phyloP scores from a whole-genome alignment of 345 rosid species.

The Eucalyptus erythrocorys region DNA sequence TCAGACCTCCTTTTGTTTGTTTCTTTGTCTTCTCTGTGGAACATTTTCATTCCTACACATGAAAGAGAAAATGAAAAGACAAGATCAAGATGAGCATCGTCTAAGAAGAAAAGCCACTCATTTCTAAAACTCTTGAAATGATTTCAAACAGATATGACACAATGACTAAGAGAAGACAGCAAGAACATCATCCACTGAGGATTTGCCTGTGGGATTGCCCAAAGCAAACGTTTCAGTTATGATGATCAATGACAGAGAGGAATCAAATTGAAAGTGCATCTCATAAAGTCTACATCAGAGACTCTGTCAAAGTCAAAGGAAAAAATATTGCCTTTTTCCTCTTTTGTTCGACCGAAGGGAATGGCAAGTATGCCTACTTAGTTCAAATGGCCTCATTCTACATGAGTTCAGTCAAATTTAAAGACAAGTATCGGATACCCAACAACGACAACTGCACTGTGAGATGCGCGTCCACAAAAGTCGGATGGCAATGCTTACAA shows the following conservation, averaged over 20 bases:
- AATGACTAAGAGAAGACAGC: neutral
- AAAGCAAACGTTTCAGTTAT: neutral
- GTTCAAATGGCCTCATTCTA: neutral
- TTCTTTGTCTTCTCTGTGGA: neutral
- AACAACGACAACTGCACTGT: neutral
- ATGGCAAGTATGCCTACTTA: neutral
- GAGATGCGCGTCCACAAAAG: neutral
- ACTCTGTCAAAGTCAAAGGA: neutral
- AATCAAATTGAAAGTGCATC: neutral
- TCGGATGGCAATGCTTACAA: neutral
- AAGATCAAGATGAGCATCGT: neutral
- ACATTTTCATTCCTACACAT: slow-evolving; percentile 7
- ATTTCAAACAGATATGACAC: neutral
- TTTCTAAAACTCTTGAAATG: neutral
- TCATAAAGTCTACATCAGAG: neutral
- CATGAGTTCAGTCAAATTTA: neutral
- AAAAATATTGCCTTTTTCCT: neutral
- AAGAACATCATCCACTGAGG: neutral
- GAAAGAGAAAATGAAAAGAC: neutral
- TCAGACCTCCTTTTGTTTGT: neutral
- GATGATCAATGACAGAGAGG: neutral
- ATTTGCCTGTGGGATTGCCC: neutral
- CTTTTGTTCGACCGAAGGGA: neutral
- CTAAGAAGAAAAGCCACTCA: neutral
- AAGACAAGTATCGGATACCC: neutral